These are phyloP conservation scores for Candida germanica DNA, from an alignment of 805 yeast genomes.

Conservation along the genomic window DNA sequence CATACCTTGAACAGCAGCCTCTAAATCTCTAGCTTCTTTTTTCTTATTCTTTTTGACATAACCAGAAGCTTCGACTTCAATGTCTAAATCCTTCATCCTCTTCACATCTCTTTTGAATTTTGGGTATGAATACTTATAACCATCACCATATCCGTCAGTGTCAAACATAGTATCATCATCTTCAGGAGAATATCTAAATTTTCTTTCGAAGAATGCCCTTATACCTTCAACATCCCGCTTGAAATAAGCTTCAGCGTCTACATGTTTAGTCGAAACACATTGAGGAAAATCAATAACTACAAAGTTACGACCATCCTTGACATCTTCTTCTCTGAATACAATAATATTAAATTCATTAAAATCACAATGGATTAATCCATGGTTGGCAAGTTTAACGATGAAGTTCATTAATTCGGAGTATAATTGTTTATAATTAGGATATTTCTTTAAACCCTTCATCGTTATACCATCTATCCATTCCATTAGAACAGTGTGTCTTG, in stretches of 20 bases:
- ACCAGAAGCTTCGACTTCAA: conserved; percentile 91
- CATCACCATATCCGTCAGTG: conserved; percentile 78
- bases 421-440: conserved; percentile 63
- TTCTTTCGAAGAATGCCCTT: conserved; percentile 73
- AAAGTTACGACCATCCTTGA: conserved; percentile 59
- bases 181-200: conserved; percentile 69
- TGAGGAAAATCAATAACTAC: conserved; percentile 98
- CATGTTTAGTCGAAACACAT: conserved; percentile 89
- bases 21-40: conserved; percentile 48
- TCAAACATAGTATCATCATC: conserved; percentile 71
- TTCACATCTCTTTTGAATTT: conserved; percentile 71
- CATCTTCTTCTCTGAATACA: conserved; percentile 60
- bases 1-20: conserved; percentile 70
- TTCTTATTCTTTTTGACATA: conserved; percentile 47
- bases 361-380: conserved; percentile 95
- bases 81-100: conserved; percentile 69
- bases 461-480: conserved; percentile 86
- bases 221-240: conserved; percentile 92
- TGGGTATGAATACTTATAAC: conserved; percentile 74
- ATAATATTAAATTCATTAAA: conserved; percentile 95
- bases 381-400: conserved; percentile 75
- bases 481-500: conserved; percentile 93
- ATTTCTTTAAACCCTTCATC: conserved; percentile 77
- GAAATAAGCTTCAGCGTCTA: conserved; percentile 83
- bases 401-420: conserved; percentile 87